Base-by-base conservation (phyloP, 2,329 filamentous ascomycete species). In the Calonectria multiphialidica region DNA sequence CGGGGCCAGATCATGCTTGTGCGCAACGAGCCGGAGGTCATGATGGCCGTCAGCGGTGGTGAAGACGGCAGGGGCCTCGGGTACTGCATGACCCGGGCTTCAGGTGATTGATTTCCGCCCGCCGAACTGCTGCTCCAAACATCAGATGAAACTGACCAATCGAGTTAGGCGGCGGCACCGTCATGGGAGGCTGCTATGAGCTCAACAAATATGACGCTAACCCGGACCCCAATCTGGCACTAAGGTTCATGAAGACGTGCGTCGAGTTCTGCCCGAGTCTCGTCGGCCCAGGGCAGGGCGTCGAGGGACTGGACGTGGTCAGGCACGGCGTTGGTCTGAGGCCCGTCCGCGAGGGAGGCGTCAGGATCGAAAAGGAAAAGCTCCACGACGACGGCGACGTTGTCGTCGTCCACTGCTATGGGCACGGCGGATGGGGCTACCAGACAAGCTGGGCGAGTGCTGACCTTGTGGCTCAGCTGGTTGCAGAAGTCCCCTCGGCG, bases 241-340 rank as follows among this genome's bases (percentile, higher is more conserved):
- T 89, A 62, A 88, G 94, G 5, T 96, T 97, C 80, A 95, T 96
- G 93, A 91, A 92, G 82, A 88, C 94, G 18, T 87, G 87, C 16
- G 86, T 93, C 5, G 88, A 90, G 42, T 82, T 90, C 21, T 90
- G 90, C 79, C 93, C 93, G 0, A 59, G 53, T 33, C 53, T 84
- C 87, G 64, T 84, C 94, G 72, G 89, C 89, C 3, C 85, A 79
- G 89, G 92, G 9, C 87, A 91, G 82, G 92, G 93, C 1, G 89
- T 94, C 35, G 89, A 94, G 82, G 91, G 88, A 37, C 81, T 97
- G 71, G 91, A 91, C 81, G 87, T 97, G 37, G 87, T 96, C 65
- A 88, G 94, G n/a, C 94, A 97, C 80, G 93, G 91, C 2, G 94
- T 96, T 13, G 94, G 94, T 0, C 80, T 97, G 74, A 87, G 94